Base-by-base conservation (phyloP, 352 stramenopile species). In the Thraustochytrium sp. region DNA sequence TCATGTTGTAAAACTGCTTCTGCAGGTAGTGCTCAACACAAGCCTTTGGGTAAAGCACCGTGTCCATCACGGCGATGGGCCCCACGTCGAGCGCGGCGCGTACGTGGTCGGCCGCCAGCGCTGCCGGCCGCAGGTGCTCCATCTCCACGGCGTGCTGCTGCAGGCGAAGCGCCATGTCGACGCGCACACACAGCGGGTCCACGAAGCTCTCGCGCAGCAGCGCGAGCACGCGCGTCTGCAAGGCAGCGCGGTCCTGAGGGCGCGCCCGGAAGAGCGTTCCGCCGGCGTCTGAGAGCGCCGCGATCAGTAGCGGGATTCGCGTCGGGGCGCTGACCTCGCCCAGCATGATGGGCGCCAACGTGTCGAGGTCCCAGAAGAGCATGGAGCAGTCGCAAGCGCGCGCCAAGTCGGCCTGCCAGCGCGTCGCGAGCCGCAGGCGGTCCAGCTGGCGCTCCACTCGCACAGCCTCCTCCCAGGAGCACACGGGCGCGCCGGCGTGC, bases 1-100 rank as follows among this genome's bases (percentile, higher is more conserved):
- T 97, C 54, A 98, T 89, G 74, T 97, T 95, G 86, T 98, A 98
- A 83, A 98, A 98, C 49, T 90, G 96, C 76, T 89, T 94, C 77
- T 98, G 93, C n/a, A 98, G 87, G 82, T 97, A 97, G 82, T 94
- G 89, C 42, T 92, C 94, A 23, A 98, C 93, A 42, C 92, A 89
- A 64, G 91, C 85, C 53, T 92, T 90, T 48, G 98, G 83, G 55
- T 96, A 87, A 46, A 98, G 84, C 78, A 89, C 90, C 76, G 92
- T 93, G 51, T 92, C 92, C 64, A 96, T 92, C n/a, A 97, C 84
- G 26, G 90, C 89, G 74, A 98, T 91, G 0, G 93, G 92, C 49
- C 90, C 91, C 72, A 96, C 77, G 59, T 94, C 87, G 29, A 98
- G 78, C 29, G 88, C 85, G 0, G 85, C 82, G 76, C 82, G 48